Base-by-base conservation (phyloP, 805 yeast genomes). In the Saturnispora besseyi region DNA sequence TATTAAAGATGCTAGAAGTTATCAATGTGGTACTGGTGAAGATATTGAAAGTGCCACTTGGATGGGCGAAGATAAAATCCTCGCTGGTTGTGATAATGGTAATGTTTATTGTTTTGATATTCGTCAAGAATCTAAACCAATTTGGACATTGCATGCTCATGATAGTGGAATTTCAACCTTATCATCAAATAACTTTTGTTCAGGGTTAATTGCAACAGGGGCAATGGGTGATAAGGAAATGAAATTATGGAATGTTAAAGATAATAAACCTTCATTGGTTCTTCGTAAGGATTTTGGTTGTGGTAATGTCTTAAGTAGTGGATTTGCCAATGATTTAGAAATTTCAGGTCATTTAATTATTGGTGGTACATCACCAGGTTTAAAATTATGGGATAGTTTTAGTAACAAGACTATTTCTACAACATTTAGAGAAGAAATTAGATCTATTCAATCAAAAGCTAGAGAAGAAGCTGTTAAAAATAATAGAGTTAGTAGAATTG, bases 71-170 rank as follows among this genome's bases (percentile, higher is more conserved):
- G 77, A 76, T 29, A 54, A 58, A 10, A 61, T 69, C 36, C 63
- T 71, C 29, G 93, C 89, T 38, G 96, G 96, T 61, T 88, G 96
- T 28, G 99, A 93, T 65, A 75, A 78, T 55, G 99, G 99, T 64
- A 81, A 81, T 60, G 79, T 93, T 26, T 87, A 87, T 70, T 84
- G 91, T 54, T 91, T 84, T 60, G 99, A 91, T 66, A 84, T 87
- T 42, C 79, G 96, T 65, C 49, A 44, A 29, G 75, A 74, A 43
- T 70, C 73, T 51, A 76, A 75, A 55, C 90, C 97, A 18, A 60
- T 91, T 31, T 93, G 99, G 99, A 87, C 96, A 2, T 73, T 93
- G 58, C 96, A 93, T 66, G 98, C 98, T 2, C 99, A 93, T 65
- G 98, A 93, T 68, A 78, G 95, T 2, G 97, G 96, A 53, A 84